These are phyloP conservation scores for Asterionellopsis glacialis DNA, from an alignment of 108 stramenopile species.

Conservation along the genomic window DNA sequence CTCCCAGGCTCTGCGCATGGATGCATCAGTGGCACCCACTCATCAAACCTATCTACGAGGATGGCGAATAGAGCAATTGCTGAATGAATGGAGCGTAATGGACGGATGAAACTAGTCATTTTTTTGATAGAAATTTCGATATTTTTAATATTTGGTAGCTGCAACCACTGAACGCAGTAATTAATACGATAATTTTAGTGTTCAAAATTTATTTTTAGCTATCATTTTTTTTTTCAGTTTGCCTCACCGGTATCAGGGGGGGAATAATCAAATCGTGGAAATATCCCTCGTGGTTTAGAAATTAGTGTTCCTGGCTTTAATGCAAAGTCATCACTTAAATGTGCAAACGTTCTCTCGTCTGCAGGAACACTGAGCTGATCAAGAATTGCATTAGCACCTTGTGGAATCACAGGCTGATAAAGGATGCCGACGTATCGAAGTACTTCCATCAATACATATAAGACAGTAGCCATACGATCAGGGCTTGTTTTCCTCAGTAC, in stretches of 20 bases:
- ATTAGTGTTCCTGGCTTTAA: conserved; percentile 52
- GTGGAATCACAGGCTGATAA: conserved; percentile 93
- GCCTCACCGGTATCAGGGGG: conserved; percentile 3
- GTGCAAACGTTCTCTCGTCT: conserved; percentile 67
- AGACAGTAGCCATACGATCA: conserved; percentile 75
- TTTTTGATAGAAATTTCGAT: neutral
- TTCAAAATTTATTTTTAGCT: conserved; percentile 5
- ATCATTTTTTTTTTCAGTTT: conserved; percentile 8
- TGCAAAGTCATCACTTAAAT: conserved; percentile 46
- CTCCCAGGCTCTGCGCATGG: conserved; percentile 74
- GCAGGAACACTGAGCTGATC: conserved; percentile 81
- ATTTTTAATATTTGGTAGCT: neutral
- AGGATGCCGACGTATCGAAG: conserved; percentile 80
- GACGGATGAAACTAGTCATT: neutral
- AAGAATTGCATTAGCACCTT: conserved; percentile 74
- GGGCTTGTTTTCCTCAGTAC: conserved; percentile 81
- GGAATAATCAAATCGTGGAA: conserved; percentile 62
- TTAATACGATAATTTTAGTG: neutral
- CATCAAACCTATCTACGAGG: conserved; percentile 86
- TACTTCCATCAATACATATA: conserved; percentile 90
- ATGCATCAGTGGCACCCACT: conserved; percentile 94
- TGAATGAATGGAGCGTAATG: no score
- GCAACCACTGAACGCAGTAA: no score
- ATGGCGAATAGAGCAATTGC: conserved; percentile 12
- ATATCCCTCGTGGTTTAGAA: conserved; percentile 63